A percentile compares a stretch with the other conserved stretches of the same genome.
Evolutionary conservation across 1,284 basidiomycete genomes (phyloP).

Genomic region (Cutaneotrichosporon curvatum): DNA sequence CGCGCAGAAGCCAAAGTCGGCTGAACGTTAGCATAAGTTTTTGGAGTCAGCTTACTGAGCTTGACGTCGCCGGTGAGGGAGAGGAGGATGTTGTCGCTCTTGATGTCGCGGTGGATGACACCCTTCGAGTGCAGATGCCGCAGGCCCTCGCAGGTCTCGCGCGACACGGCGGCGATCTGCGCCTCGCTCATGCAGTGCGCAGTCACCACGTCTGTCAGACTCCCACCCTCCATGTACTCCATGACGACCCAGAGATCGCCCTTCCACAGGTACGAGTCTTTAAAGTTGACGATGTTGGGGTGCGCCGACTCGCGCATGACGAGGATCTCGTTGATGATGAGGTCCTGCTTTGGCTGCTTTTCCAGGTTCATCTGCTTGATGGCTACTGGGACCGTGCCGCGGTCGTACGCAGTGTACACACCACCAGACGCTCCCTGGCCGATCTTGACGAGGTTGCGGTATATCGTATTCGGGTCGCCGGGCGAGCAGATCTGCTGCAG

Average conservation of each 20-base stretch:
- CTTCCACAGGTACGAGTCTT: conserved; percentile 94
- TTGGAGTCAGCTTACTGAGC: conserved; percentile 87
- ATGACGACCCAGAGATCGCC: conserved; percentile 99
- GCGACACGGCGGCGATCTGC: conserved; percentile 90
- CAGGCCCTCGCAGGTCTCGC: conserved; percentile 83
- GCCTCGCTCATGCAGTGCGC: conserved; percentile 86
- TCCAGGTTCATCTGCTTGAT: conserved; percentile 99
- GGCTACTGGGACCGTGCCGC: conserved; percentile 85
- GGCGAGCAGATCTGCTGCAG: conserved; percentile 93
- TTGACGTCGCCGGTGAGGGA: conserved; percentile 94
- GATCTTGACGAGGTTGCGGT: conserved; percentile 89
- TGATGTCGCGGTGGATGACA: conserved; percentile 97
- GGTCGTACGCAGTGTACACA: conserved; percentile 97
- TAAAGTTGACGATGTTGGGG: conserved; percentile 98
- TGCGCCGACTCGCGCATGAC: conserved; percentile 96
- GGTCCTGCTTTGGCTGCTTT: conserved; percentile 98
- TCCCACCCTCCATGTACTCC: conserved; percentile 97
- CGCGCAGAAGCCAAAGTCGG: conserved; percentile 98
- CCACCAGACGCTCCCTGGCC: conserved; percentile 97
- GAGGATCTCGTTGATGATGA: conserved; percentile 99
- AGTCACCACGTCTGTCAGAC: conserved; percentile 91
- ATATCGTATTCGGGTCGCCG: conserved; percentile 90
- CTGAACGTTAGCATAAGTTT: conserved; percentile 47
- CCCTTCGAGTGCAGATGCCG: conserved; percentile 89
- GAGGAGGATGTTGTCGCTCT: conserved; percentile 91